Evolutionary conservation across 2,329 filamentous ascomycete species (phyloP).

Genomic region (Fusarium miscanthi): DNA sequence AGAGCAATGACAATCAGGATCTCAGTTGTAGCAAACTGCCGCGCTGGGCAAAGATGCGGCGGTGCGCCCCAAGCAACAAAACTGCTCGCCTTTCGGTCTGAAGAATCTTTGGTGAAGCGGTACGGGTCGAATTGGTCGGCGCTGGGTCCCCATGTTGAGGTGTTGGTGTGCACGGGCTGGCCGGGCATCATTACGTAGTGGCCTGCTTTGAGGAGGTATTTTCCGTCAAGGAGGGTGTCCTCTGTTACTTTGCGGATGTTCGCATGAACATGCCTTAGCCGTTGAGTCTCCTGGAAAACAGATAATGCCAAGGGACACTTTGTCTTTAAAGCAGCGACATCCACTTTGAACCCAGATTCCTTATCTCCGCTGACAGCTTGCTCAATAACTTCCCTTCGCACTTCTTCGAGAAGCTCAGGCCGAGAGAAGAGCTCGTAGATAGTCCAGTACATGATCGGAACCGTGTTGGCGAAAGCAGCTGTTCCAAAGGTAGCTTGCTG

Average conservation of each 20-base stretch:
- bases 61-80: constrained; percentile 47
- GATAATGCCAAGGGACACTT: constrained; percentile 29
- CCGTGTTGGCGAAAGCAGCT: constrained; percentile 31
- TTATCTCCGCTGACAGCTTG: constrained; percentile 10
- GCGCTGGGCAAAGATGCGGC: constrained; percentile 46
- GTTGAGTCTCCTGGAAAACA: constrained; percentile 23
- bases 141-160: constrained; percentile 49
- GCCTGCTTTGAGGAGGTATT: constrained; percentile 52
- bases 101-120: constrained; percentile 19
- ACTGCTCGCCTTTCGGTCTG: constrained; percentile 38
- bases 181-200: constrained; percentile 51
- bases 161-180: constrained; percentile 46
- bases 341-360: constrained; percentile 2
- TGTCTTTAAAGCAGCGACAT: constrained; percentile 30
- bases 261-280: constrained; percentile 22
- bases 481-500: constrained; percentile 32
- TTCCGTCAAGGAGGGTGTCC: constrained; percentile 50
- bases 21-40: constrained; percentile 46
- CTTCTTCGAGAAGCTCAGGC: constrained; percentile 12
- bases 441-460: constrained; percentile 30
- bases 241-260: constrained; percentile 43
- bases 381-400: constrained; percentile 9
- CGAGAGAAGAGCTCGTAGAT: constrained; percentile 35
- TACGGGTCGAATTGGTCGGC: constrained; percentile 37
- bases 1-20: constrained; percentile 41